Percentiles rank a stretch among this genome's conserved stretches.
Evolutionary conservation across 208 protist genomes (phyloP).

Genomic region (Leishmania guyanensis): DNA sequence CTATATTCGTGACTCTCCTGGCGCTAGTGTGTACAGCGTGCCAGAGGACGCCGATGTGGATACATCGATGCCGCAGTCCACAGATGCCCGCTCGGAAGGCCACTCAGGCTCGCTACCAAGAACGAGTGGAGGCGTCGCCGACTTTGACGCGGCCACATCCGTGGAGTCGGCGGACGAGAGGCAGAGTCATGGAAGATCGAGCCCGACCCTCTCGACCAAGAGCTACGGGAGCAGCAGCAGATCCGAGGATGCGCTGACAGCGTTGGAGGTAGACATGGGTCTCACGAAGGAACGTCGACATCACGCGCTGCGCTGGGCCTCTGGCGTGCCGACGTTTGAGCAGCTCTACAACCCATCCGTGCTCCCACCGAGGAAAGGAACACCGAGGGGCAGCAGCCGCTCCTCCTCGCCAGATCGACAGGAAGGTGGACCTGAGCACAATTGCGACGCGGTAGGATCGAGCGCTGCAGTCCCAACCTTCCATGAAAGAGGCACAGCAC

Average conservation of each 20-base stretch:
- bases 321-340: conserved; percentile 33
- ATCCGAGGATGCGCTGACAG: conserved; percentile 43
- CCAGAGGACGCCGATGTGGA: conserved; percentile 35
- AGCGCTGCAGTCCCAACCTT: neutral
- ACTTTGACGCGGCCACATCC: neutral
- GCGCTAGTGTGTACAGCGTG: conserved; percentile 15
- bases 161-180: neutral
- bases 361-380: neutral
- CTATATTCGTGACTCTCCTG: conserved; percentile 13
- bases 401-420: neutral
- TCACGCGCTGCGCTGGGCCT: conserved; percentile 27
- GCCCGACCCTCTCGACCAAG: neutral
- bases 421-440: neutral
- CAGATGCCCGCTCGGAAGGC: conserved; percentile 16
- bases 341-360: conserved; percentile 47
- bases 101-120: neutral
- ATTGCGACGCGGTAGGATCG: neutral
- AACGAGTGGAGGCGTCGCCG: neutral
- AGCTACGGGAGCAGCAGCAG: conserved; percentile 1
- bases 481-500: neutral
- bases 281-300: conserved; percentile 36
- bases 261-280: conserved; percentile 50
- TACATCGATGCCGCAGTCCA: conserved; percentile 9
- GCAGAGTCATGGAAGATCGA: neutral
- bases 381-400: neutral